Conservation (phyloP, 345 rosid genomes). For the Sonneratia alba region DNA sequence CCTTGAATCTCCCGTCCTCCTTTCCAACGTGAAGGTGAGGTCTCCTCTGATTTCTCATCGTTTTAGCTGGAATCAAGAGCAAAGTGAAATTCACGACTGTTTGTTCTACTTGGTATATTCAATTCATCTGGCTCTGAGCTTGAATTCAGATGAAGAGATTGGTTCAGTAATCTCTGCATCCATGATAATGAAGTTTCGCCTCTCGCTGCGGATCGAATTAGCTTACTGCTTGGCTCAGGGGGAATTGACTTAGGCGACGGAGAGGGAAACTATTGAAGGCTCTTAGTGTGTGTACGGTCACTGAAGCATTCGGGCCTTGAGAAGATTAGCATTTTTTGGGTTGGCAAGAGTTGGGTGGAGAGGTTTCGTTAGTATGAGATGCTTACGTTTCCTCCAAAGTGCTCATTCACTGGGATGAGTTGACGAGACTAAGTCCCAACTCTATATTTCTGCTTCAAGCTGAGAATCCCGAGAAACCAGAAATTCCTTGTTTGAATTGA, state of each 20-base stretch:
- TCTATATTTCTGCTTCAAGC: background rate
- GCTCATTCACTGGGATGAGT: background rate
- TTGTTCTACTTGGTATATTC: background rate
- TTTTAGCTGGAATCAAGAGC: background rate
- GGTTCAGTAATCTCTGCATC: background rate
- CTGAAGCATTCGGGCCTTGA: background rate
- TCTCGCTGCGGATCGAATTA: background rate
- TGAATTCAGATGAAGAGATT: background rate
- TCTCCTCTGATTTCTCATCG: slow-evolving; percentile 7
- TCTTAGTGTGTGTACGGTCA: background rate
- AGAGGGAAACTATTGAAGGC: background rate
- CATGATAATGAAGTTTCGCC: background rate
- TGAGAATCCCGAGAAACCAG: background rate
- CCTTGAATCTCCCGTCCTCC: slow-evolving; percentile 89
- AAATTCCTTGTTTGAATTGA: background rate
- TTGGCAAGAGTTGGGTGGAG: background rate
- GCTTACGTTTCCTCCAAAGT: background rate
- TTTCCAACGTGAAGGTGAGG: slow-evolving; percentile 81
- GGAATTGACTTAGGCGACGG: background rate
- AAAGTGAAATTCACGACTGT: background rate
- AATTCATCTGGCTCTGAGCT: background rate
- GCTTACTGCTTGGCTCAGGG: background rate
- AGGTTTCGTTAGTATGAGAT: background rate
- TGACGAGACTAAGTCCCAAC: background rate
- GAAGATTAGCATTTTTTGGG: background rate